Percentiles rank a stretch among this genome's conserved stretches.
phyloP scores from a whole-genome alignment of 2,329 filamentous ascomycete genomes.

The Sporothrix humicola region DNA sequence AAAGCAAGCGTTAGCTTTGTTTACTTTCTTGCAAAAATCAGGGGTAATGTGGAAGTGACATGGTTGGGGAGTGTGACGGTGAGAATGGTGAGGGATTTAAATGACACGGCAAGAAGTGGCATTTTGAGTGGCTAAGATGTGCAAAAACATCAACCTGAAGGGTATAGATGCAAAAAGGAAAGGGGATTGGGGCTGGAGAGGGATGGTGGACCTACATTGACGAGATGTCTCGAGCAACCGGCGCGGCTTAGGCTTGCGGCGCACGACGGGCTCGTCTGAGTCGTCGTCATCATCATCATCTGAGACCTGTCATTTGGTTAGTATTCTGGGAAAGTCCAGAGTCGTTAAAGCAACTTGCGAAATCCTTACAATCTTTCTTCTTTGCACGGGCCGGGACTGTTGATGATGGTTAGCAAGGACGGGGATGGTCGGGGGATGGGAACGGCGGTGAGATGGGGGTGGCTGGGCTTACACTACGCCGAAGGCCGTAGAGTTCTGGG shows the following conservation, averaged over 20 bases:
- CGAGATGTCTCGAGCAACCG: conserved; percentile 53
- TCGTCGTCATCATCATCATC: conserved; percentile 53
- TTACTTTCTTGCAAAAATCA: neutral
- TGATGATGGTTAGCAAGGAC: conserved; percentile 44
- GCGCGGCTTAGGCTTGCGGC: conserved; percentile 70
- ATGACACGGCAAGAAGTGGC: neutral
- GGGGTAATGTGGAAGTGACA: neutral
- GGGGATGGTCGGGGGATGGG: neutral
- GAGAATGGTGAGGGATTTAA: neutral
- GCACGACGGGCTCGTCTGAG: conserved; percentile 58
- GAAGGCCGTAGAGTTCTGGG: conserved; percentile 90
- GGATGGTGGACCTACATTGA: conserved; percentile 34
- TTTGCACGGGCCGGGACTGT: conserved; percentile 63
- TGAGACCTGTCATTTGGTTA: conserved; percentile 33
- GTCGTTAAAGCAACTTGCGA: neutral
- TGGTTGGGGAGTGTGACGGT: neutral
- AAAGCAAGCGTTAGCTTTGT: conserved; percentile 1
- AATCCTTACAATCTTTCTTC: conserved; percentile 63
- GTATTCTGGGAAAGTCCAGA: neutral
- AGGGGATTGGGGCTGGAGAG: neutral
- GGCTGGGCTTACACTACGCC: conserved; percentile 75
- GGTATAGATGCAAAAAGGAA: neutral
- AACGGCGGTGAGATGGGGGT: conserved; percentile 32
- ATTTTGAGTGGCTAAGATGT: neutral
- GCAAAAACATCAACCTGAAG: neutral